phyloP scores from a whole-genome alignment of 345 rosid genomes.

The Gossypium sturtianum region DNA sequence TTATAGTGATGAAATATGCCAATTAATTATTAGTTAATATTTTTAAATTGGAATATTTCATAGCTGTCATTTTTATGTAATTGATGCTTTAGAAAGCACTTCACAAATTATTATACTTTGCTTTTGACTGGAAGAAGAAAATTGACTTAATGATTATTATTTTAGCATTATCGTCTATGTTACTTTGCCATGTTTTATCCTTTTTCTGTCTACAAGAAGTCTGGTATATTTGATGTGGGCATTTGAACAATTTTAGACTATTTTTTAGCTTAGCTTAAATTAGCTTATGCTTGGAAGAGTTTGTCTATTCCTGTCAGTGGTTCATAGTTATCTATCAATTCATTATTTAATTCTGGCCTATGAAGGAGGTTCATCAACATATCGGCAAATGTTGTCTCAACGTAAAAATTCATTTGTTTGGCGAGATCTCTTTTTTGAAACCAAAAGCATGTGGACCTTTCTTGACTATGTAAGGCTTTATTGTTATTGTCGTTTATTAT shows the following conservation, averaged over 20 bases:
- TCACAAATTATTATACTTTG: not conserved
- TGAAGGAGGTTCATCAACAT: no score
- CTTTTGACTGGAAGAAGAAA: not conserved
- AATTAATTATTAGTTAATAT: not conserved
- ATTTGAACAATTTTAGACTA: not conserved
- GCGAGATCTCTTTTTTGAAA: not conserved
- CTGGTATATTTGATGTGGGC: not conserved
- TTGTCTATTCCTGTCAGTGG: not conserved
- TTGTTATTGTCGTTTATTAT: conserved; percentile 33
- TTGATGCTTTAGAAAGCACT: not conserved
- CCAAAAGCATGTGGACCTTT: conserved; percentile 6
- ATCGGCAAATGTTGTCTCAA: no score
- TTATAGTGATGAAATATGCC: not conserved
- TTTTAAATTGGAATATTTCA: not conserved
- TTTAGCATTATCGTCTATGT: not conserved
- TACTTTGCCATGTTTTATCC: not conserved
- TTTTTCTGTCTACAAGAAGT: conserved; percentile 1
- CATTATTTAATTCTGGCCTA: not conserved
- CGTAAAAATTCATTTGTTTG: no score
- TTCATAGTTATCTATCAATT: not conserved
- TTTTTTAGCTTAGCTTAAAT: not conserved
- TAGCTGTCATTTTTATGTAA: no score
- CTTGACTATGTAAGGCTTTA: no score
- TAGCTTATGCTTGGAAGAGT: not conserved
- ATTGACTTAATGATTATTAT: not conserved